These are phyloP conservation scores for Mucor mucedo DNA, from an alignment of 371 early-diverging fungal genomes.

Conservation along the genomic window DNA sequence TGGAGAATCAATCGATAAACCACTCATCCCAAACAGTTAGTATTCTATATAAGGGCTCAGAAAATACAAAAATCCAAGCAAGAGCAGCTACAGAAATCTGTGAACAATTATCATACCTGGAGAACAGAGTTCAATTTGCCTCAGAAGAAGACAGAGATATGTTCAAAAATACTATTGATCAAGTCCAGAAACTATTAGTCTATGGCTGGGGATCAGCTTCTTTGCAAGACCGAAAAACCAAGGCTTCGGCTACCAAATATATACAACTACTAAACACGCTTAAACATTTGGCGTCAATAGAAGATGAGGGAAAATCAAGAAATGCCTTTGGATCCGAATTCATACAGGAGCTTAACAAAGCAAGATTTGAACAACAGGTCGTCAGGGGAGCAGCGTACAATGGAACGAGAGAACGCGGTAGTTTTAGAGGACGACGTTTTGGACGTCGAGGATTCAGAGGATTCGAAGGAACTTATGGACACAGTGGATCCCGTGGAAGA, in stretches of 20 bases:
- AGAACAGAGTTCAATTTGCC: too few species aligned
- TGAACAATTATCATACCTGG: too few species aligned
- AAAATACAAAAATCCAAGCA: too few species aligned
- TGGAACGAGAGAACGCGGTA: neutral
- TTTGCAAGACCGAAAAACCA: constrained; percentile 11
- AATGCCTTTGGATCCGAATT: constrained; percentile 12
- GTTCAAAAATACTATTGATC: too few species aligned
- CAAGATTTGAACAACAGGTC: constrained; percentile 9
- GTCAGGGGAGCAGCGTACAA: constrained; percentile 6
- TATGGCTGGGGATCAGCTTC: neutral
- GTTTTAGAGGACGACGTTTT: neutral
- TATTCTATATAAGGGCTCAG: too few species aligned
- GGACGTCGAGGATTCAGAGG: neutral
- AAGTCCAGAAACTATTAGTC: neutral
- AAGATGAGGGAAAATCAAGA: constrained; percentile 1
- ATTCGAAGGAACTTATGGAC: neutral
- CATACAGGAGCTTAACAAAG: constrained; percentile 10
- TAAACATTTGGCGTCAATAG: constrained; percentile 18
- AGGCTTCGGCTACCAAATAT: constrained; percentile 8
- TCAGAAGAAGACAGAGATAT: too few species aligned
- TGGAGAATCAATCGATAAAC: too few species aligned
- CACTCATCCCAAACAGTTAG: too few species aligned
- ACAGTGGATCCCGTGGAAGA: constrained; percentile 7
- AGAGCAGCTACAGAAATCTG: too few species aligned
- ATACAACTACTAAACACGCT: constrained; percentile 14